phyloP scores from a whole-genome alignment of 768 basidiomycete genomes.

The Mycena epipterygia region DNA sequence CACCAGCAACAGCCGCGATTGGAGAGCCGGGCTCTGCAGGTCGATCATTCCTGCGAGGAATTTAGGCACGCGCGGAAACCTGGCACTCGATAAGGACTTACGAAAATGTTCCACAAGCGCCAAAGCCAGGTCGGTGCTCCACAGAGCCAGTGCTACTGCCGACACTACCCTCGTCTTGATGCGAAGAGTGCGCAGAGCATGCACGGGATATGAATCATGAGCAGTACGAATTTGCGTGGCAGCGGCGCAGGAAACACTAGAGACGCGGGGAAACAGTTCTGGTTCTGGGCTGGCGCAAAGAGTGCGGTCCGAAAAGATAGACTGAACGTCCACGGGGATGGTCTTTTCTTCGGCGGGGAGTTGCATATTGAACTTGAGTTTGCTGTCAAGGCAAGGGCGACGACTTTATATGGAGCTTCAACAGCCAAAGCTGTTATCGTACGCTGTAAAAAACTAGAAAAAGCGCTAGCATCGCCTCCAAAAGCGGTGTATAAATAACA shows the following conservation, averaged over 20 bases:
- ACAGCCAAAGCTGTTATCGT: background rate
- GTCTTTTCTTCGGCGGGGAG: background rate
- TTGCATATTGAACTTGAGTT: background rate
- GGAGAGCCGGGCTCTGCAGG: background rate
- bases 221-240: background rate
- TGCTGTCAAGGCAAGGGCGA: background rate
- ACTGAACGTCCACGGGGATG: background rate
- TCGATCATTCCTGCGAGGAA: background rate
- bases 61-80: no score
- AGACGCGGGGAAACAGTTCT: background rate
- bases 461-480: constrained; percentile 19
- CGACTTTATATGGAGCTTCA: background rate
- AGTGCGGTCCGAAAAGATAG: constrained; percentile 22
- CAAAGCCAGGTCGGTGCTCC: constrained; percentile 1
- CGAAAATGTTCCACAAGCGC: constrained; percentile 23
- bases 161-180: background rate
- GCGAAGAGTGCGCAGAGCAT: background rate
- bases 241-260: background rate
- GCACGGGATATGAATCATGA: background rate
- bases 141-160: background rate
- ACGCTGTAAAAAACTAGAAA: background rate
- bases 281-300: constrained; percentile 22
- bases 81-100: background rate
- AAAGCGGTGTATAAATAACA: constrained; percentile 31
- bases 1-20: constrained; percentile 9